Conservation (phyloP, 176 grass and related monocot genomes). For the Bolboschoenus planiculmis region DNA sequence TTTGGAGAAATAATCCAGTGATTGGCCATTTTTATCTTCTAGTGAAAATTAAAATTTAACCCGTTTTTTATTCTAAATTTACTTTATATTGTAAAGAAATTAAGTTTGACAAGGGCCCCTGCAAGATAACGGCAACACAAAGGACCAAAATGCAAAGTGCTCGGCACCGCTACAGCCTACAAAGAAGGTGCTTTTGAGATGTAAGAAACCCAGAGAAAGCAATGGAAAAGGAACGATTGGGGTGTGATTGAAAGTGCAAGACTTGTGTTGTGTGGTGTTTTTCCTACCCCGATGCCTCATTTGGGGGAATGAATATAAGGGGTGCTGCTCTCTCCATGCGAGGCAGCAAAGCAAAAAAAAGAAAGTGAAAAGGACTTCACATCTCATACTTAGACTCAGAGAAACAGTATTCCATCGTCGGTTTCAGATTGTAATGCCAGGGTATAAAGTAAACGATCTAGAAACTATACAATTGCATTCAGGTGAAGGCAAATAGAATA, state of each 20-base stretch:
- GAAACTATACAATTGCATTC: too few relatives aligned
- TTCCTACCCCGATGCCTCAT: background rate
- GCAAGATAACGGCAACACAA: background rate
- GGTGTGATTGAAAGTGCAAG: background rate
- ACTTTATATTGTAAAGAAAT: background rate
- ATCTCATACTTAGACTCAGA: background rate
- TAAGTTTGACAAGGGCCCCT: background rate
- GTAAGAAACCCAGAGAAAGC: background rate
- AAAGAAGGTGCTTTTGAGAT: background rate
- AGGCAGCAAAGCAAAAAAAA: background rate
- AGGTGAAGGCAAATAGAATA: too few relatives aligned
- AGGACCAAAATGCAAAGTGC: background rate
- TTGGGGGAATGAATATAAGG: background rate
- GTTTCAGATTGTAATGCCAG: too few relatives aligned
- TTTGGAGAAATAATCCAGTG: background rate
- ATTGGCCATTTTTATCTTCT: background rate
- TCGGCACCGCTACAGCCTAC: background rate
- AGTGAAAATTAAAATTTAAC: background rate
- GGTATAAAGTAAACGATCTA: too few relatives aligned
- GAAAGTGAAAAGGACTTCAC: background rate
- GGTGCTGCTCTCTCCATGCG: background rate
- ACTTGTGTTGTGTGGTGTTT: background rate
- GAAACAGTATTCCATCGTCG: too few relatives aligned
- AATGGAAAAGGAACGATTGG: background rate
- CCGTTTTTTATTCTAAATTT: background rate